Evolutionary conservation across 2,329 filamentous ascomycete genomes (phyloP).

Genomic region (Stachybotrys elegans): DNA sequence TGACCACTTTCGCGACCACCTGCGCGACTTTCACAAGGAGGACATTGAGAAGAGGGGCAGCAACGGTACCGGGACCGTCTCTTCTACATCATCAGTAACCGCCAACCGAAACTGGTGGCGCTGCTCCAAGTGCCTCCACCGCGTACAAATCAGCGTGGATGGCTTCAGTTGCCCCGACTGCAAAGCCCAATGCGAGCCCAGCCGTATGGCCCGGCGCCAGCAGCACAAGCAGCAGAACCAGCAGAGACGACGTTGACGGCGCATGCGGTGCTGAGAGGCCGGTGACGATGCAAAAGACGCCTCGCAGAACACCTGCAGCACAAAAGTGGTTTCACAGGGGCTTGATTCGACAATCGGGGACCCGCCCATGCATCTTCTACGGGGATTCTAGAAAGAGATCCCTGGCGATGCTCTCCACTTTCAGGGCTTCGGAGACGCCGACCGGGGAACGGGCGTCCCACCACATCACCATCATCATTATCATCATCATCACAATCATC

Average conservation of each 20-base stretch:
- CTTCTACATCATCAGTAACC: too few relatives aligned
- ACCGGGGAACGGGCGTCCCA: too few relatives aligned
- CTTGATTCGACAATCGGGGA: too few relatives aligned
- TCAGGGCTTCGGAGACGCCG: too few relatives aligned
- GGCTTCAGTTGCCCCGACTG: constrained; percentile 44
- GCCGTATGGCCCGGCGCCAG: constrained; percentile 29
- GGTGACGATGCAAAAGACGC: neutral
- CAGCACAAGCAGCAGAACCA: too few relatives aligned
- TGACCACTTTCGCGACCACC: constrained; percentile 54
- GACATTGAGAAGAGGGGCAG: constrained; percentile 44
- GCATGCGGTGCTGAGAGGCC: too few relatives aligned
- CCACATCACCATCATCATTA: too few relatives aligned
- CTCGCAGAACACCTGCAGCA: neutral
- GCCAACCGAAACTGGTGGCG: constrained; percentile 55
- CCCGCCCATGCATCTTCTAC: too few relatives aligned
- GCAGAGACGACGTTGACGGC: too few relatives aligned
- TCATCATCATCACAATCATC: too few relatives aligned
- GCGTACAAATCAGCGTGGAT: constrained; percentile 34
- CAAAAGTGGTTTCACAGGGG: too few relatives aligned
- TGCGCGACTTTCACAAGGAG: constrained; percentile 51
- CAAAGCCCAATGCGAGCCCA: constrained; percentile 39
- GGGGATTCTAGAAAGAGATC: neutral
- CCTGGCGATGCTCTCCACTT: too few relatives aligned
- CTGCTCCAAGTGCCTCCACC: constrained; percentile 45
- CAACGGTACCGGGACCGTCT: constrained; percentile 27